phyloP scores from a whole-genome alignment of 139 green algal genomes.

The Spirogloea muscicola region DNA sequence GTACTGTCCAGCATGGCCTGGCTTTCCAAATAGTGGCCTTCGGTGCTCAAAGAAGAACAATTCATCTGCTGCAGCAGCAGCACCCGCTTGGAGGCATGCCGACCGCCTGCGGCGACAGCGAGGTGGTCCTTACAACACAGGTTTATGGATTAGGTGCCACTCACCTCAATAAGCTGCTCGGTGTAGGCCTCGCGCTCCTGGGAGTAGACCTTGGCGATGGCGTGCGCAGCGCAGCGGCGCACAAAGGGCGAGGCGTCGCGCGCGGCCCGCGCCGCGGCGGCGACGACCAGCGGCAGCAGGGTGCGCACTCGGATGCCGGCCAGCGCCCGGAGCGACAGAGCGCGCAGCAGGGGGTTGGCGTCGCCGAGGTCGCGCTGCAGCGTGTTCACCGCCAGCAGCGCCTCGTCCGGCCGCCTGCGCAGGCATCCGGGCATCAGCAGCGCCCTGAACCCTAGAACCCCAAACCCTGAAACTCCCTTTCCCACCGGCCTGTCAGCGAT shows the following conservation, averaged over 20 bases:
- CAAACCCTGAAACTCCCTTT: too few relatives aligned
- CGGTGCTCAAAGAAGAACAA: background rate
- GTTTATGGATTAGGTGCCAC: background rate
- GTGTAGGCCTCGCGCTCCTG: background rate
- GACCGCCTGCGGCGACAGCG: too few relatives aligned
- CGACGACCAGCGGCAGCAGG: slow-evolving; percentile 38
- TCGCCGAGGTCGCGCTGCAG: slow-evolving; percentile 53
- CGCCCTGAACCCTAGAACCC: too few relatives aligned
- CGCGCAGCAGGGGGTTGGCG: slow-evolving; percentile 42
- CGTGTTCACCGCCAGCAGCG: slow-evolving; percentile 54
- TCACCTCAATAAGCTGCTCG: slow-evolving; percentile 1
- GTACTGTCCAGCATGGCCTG: background rate
- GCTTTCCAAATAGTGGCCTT: background rate
- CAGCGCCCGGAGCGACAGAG: slow-evolving; percentile 52
- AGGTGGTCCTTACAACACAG: background rate
- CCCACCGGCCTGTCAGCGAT: too few relatives aligned
- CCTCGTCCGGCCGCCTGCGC: slow-evolving; percentile 50
- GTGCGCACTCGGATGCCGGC: slow-evolving; percentile 45
- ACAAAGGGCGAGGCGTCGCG: slow-evolving; percentile 47
- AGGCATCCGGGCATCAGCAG: too few relatives aligned
- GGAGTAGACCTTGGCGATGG: slow-evolving; percentile 30
- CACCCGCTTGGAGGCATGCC: too few relatives aligned
- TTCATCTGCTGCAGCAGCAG: background rate
- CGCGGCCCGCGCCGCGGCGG: slow-evolving; percentile 38
- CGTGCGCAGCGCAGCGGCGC: slow-evolving; percentile 33